Evolutionary conservation across 805 yeast genomes (phyloP), one percentile per base, ranked within the genome.

Genomic region (Candida easanensis): DNA sequence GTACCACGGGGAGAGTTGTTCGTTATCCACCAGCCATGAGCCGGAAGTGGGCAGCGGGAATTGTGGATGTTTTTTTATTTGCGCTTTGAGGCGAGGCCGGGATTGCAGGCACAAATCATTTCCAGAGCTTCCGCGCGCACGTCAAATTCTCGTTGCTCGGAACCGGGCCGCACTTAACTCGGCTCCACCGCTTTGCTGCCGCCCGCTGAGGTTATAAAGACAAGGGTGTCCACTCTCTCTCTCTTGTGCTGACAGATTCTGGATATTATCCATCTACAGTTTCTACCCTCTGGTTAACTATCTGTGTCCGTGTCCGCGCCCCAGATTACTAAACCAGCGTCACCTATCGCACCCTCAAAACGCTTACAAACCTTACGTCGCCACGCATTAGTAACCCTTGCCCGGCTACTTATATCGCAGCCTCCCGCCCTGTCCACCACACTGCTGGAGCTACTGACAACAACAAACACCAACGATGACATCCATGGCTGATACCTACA

Each of bases 401-500:
- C n/a, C 8, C 30, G 14, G 19, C 18, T 30, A 30, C 33, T 30
- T 30, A 30, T 7, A n/a, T 4, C 33, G 11, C 33, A n/a, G 5
- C 33, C 33, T 14, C 6, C 19, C 33, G 19, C 33, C 15, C 31
- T 11, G 10, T 13, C 16, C 13, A 14, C 26, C 11, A 11, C 11
- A 23, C 26, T 9, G 11, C 26, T 9, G 11, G 26, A 9, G 11
- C 18, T 6, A n/a, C 9, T 6, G 19, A 16, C 33, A 5, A 33
- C 42, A 26, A 22, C 32, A 28, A 27, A 31, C 33, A 32, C 36
- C 36, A 21, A 22, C 27, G 46, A 47, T 52, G 49, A 43, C 41
- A 18, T 40, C 52, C 20, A 53, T 53, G 33, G 47, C 57, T 4
- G 61, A 54, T 33, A 50, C 58, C 23, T 54, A 52, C 40, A 33